These are phyloP conservation scores for Platanthera zijinensis DNA, from an alignment of 106 monocot genomes.

Conservation along the genomic window DNA sequence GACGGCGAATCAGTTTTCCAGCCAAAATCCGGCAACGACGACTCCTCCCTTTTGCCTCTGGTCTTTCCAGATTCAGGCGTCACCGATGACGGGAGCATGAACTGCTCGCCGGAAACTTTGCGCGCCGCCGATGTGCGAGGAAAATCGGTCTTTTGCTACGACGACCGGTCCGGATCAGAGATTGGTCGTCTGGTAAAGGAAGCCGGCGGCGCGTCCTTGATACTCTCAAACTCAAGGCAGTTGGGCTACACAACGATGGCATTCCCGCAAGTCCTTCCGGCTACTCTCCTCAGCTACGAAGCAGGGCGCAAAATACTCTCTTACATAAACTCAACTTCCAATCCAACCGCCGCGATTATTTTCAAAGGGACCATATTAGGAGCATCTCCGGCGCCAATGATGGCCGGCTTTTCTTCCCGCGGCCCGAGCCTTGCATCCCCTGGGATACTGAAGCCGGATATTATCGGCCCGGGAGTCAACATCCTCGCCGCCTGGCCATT, in stretches of 20 bases:
- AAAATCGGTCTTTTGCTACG: conserved; percentile 8
- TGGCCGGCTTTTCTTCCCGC: conserved; percentile 14
- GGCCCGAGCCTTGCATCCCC: conserved; percentile 15
- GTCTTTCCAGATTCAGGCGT: not conserved
- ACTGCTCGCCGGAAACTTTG: not conserved
- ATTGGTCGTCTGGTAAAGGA: not conserved
- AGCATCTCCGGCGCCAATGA: not conserved
- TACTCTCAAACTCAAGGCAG: not conserved
- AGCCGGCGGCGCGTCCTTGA: not conserved
- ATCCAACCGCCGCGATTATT: not conserved
- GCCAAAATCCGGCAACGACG: not conserved
- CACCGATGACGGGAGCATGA: not conserved
- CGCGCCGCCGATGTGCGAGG: conserved; percentile 1
- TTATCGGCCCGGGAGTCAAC: not conserved
- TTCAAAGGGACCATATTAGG: conserved; percentile 14
- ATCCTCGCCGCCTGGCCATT: not conserved
- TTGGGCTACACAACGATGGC: not conserved
- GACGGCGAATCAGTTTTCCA: conserved; percentile 8
- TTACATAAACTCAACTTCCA: not conserved
- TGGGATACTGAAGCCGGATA: not conserved
- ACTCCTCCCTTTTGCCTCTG: not conserved
- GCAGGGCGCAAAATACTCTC: conserved; percentile 2
- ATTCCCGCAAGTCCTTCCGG: not conserved
- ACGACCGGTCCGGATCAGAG: not conserved
- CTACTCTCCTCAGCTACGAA: not conserved